These are phyloP conservation scores for Parachaetomium inaequale DNA, from an alignment of 495 filamentous ascomycete genomes.

Conservation along the genomic window DNA sequence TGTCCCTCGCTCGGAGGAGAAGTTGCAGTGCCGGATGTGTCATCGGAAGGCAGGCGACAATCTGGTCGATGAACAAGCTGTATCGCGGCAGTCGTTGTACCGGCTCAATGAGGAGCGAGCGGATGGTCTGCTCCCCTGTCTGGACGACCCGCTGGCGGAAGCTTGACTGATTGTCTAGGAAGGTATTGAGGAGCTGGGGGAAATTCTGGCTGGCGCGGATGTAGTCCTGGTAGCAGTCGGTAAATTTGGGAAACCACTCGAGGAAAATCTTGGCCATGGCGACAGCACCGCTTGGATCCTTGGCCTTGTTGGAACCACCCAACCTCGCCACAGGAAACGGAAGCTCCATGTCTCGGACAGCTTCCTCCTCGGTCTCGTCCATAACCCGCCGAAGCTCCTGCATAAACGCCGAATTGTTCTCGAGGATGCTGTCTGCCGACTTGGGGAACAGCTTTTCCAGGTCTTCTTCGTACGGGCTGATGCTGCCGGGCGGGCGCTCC, in stretches of 20 bases:
- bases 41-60: slow-evolving; percentile 75
- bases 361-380: slow-evolving; percentile 79
- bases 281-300: slow-evolving; percentile 69
- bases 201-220: slow-evolving; percentile 82
- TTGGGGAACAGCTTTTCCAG: slow-evolving; percentile 75
- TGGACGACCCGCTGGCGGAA: slow-evolving; percentile 75
- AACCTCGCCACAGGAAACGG: slow-evolving; percentile 37
- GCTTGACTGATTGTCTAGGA: slow-evolving; percentile 72
- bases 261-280: slow-evolving; percentile 73
- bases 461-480: slow-evolving; percentile 67
- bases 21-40: slow-evolving; percentile 75
- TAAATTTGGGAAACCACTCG: slow-evolving; percentile 89
- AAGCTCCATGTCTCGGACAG: slow-evolving; percentile 60
- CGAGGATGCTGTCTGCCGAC: slow-evolving; percentile 70
- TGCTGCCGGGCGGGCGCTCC: slow-evolving; percentile 54
- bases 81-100: slow-evolving; percentile 94
- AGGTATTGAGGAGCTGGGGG: slow-evolving; percentile 69
- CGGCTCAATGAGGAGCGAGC: slow-evolving; percentile 92
- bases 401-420: slow-evolving; percentile 75
- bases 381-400: slow-evolving; percentile 68
- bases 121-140: slow-evolving; percentile 84
- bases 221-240: slow-evolving; percentile 84
- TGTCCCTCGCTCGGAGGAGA: slow-evolving; percentile 80
- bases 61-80: slow-evolving; percentile 92
- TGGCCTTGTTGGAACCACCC: slow-evolving; percentile 52